Conservation (phyloP, 2,329 filamentous ascomycete species). For the Cordyceps pruinosa region DNA sequence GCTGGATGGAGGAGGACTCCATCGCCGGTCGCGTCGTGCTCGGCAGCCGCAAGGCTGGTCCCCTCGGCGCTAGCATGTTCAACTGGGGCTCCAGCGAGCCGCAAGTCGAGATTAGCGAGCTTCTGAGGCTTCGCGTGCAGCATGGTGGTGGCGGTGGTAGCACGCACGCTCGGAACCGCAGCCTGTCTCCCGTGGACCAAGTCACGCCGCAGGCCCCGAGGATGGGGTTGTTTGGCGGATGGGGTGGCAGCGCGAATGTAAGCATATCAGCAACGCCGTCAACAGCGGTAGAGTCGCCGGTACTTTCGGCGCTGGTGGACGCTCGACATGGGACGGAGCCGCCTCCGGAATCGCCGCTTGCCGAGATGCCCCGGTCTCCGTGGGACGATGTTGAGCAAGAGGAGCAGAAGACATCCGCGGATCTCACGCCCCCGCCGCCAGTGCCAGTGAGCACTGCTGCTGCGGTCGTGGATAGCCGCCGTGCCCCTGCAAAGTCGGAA, state of each 20-base stretch:
- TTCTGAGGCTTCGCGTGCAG: slow-evolving; percentile 27
- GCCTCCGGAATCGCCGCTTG: background rate
- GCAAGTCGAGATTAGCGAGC: slow-evolving; percentile 39
- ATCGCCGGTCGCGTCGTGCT: slow-evolving; percentile 42
- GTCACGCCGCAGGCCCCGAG: slow-evolving; percentile 19
- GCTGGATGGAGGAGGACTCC: slow-evolving; percentile 61
- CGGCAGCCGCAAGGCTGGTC: slow-evolving; percentile 31
- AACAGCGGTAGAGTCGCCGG: background rate
- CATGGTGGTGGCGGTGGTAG: background rate
- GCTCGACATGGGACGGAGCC: background rate
- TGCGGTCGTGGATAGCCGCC: background rate
- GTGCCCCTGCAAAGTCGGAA: background rate
- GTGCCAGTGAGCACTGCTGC: background rate
- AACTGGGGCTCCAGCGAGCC: slow-evolving; percentile 53
- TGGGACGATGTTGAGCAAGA: background rate
- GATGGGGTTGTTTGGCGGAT: slow-evolving; percentile 22
- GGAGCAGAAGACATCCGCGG: slow-evolving; percentile 16
- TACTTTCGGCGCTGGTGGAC: background rate
- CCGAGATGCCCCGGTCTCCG: slow-evolving; percentile 5
- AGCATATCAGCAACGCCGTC: slow-evolving; percentile 4
- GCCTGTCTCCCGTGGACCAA: background rate
- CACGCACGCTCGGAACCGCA: slow-evolving; percentile 1
- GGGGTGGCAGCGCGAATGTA: slow-evolving; percentile 23
- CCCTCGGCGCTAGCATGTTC: slow-evolving; percentile 45
- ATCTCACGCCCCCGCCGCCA: slow-evolving; percentile 9